Conservation (phyloP, 768 basidiomycete species). For the Podaxis sp. region DNA sequence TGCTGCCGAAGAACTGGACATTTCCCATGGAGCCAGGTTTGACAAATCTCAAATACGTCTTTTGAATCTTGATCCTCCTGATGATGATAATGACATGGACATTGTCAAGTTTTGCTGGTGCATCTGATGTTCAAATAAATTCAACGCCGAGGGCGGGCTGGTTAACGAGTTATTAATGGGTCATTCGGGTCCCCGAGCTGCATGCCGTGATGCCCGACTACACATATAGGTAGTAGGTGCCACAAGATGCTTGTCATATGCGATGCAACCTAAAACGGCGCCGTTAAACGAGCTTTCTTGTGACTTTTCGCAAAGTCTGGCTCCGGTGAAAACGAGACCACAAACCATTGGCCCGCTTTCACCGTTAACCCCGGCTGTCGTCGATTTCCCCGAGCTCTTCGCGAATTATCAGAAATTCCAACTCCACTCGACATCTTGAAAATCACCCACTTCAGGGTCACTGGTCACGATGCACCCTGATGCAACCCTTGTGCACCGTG, state of each 20-base stretch:
- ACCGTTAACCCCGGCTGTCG: no score
- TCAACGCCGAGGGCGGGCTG: not conserved
- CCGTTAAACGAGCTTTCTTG: no score
- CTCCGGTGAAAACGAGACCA: not conserved
- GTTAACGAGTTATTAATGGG: not conserved
- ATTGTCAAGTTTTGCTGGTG: not conserved
- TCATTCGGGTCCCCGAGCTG: conserved; percentile 1
- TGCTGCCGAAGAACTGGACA: no score
- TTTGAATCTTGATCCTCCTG: no score
- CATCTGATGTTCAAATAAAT: not conserved
- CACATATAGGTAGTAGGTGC: no score
- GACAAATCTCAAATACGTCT: no score
- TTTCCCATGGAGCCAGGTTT: no score
- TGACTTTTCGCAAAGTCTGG: no score
- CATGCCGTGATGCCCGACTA: not conserved
- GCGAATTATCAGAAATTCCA: not conserved
- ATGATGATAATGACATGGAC: no score
- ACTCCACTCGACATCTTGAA: not conserved
- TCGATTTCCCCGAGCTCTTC: not conserved
- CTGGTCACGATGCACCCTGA: not conserved
- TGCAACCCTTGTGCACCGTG: not conserved
- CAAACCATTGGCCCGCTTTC: not conserved
- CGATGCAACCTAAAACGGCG: no score
- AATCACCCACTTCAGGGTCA: not conserved
- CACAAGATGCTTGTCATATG: no score